Conservation (phyloP, 345 rosid species). For the Raphanus sativus region DNA sequence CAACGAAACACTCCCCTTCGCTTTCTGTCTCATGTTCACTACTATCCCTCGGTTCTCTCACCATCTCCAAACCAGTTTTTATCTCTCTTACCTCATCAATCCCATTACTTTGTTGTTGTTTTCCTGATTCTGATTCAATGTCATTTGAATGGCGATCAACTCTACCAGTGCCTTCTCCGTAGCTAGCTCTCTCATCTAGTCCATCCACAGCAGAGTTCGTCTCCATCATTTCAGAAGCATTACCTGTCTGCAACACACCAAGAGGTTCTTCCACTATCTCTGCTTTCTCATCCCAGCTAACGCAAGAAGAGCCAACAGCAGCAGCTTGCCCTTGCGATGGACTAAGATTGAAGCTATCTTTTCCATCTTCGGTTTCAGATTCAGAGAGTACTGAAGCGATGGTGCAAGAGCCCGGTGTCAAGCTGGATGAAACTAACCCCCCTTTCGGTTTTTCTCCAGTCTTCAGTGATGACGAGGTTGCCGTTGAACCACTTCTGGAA, state of each 20-base stretch:
- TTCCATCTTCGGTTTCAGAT: constrained; percentile 40
- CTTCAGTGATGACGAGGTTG: constrained; percentile 46
- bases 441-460: constrained; percentile 49
- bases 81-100: constrained; percentile 61
- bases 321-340: constrained; percentile 45
- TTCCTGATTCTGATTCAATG: constrained; percentile 33
- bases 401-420: constrained; percentile 43
- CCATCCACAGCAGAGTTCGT: constrained; percentile 2
- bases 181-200: constrained; percentile 27
- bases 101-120: constrained; percentile 44
- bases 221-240: constrained; percentile 37
- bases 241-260: constrained; percentile 36
- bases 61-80: constrained; percentile 41
- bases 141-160: too few relatives aligned
- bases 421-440: constrained; percentile 44
- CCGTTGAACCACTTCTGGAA: constrained; percentile 56
- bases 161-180: too few relatives aligned
- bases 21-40: constrained; percentile 63
- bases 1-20: constrained; percentile 76
- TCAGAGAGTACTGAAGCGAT: constrained; percentile 46
- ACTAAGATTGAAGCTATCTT: constrained; percentile 37
- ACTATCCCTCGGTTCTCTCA: constrained; percentile 56
- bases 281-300: constrained; percentile 80
- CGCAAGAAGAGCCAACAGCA: constrained; percentile 50
- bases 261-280: constrained; percentile 58